phyloP scores from a whole-genome alignment of 768 basidiomycete genomes.

The Phanerochaete sordida region DNA sequence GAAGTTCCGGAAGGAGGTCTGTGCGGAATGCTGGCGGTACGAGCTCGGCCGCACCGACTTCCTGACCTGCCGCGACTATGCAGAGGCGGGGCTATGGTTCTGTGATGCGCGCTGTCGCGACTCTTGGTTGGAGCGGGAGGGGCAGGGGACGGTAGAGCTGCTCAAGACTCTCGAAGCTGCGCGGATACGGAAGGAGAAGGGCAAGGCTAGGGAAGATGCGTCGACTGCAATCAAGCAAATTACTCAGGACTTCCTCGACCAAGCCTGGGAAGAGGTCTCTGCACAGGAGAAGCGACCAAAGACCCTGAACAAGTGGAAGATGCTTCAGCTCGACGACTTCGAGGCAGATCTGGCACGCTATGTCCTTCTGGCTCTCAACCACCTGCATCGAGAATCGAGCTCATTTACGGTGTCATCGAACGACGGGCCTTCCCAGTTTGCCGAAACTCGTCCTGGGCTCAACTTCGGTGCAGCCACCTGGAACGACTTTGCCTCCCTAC shows the following conservation, averaged over 20 bases:
- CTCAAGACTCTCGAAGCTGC: slow-evolving; percentile 19
- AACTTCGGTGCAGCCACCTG: slow-evolving; percentile 29
- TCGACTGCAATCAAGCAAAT: slow-evolving; percentile 20
- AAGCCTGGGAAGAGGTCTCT: slow-evolving; percentile 41
- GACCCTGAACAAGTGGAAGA: slow-evolving; percentile 16
- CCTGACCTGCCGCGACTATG: slow-evolving; percentile 24
- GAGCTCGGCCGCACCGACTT: slow-evolving; percentile 34
- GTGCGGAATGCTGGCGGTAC: slow-evolving; percentile 62
- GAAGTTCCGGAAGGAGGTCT: slow-evolving; percentile 65
- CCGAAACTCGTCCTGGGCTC: too few relatives aligned
- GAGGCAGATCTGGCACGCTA: slow-evolving; percentile 28
- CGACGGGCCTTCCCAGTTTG: too few relatives aligned
- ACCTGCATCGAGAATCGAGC: slow-evolving; percentile 9
- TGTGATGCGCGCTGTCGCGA: slow-evolving; percentile 48
- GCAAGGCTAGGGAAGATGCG: slow-evolving; percentile 17
- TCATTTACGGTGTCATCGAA: background rate
- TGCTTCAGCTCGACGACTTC: slow-evolving; percentile 24
- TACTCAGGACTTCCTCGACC: slow-evolving; percentile 39
- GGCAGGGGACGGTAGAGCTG: slow-evolving; percentile 13
- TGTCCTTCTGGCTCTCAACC: slow-evolving; percentile 24
- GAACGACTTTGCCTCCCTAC: slow-evolving; percentile 50
- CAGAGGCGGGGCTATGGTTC: slow-evolving; percentile 48
- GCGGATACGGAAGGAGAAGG: slow-evolving; percentile 18
- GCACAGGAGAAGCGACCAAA: slow-evolving; percentile 26
- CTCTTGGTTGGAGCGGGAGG: slow-evolving; percentile 35